Conservation (phyloP, 2,329 filamentous ascomycete genomes). For the Aspergillus alliaceus region DNA sequence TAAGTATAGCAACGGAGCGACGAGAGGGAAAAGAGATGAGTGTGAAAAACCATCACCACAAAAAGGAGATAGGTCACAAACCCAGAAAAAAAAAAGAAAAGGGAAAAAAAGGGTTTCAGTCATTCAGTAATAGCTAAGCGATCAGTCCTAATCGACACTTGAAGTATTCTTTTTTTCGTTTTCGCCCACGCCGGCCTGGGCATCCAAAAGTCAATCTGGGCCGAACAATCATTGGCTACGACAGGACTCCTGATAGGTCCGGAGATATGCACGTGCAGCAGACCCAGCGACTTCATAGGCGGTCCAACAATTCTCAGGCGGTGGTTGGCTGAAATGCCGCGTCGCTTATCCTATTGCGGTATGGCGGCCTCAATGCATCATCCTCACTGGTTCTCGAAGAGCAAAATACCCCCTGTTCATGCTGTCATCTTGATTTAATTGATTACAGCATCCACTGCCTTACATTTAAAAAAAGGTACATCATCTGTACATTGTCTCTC, state of each 20-base stretch:
- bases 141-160: too few species aligned
- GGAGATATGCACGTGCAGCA: conserved; percentile 16
- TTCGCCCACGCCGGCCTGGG: too few species aligned
- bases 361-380: neutral
- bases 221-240: neutral
- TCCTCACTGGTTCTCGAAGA: neutral
- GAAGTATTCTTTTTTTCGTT: neutral
- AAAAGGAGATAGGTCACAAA: neutral
- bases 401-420: neutral
- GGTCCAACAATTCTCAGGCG: too few species aligned
- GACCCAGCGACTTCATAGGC: conserved; percentile 21
- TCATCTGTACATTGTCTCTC: neutral
- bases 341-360: neutral
- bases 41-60: neutral
- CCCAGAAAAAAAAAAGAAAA: neutral
- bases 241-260: conserved; percentile 10
- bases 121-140: neutral
- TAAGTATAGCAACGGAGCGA: neutral
- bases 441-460: neutral
- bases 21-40: neutral
- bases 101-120: neutral
- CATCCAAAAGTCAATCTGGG: neutral
- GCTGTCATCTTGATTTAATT: neutral
- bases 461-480: neutral
- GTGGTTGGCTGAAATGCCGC: conserved; percentile 9